These are phyloP conservation scores for Piper betle DNA, from an alignment of 164 flowering plant genomes.

Conservation along the genomic window DNA sequence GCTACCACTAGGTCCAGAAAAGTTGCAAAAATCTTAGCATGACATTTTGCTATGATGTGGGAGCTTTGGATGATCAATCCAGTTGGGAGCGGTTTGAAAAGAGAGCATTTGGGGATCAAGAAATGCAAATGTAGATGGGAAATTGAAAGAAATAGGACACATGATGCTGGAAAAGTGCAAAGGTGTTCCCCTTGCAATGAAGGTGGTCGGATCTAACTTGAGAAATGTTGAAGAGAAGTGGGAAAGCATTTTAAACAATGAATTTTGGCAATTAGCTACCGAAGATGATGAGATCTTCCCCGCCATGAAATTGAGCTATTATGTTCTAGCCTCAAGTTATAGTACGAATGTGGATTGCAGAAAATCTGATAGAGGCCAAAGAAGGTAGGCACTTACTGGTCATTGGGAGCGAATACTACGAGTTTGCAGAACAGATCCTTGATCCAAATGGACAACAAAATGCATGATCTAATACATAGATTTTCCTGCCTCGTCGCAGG, in stretches of 20 bases:
- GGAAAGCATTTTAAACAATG: constrained; percentile 2
- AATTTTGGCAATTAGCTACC: constrained; percentile 8
- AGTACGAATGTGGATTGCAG: constrained; percentile 8
- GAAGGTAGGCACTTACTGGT: not conserved
- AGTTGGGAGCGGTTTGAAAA: constrained; percentile 6
- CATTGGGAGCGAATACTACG: not conserved
- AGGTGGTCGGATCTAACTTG: constrained; percentile 8
- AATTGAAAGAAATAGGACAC: constrained; percentile 7
- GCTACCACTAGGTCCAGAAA: constrained; percentile 9
- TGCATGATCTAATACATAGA: not conserved
- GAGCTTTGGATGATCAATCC: not conserved
- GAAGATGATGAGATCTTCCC: not conserved
- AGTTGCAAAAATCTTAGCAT: constrained; percentile 5
- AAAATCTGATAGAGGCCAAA: not conserved
- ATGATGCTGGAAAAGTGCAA: constrained; percentile 12
- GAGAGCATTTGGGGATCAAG: constrained; percentile 1
- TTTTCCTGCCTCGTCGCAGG: not conserved
- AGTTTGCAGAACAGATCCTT: not conserved
- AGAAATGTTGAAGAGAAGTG: constrained; percentile 2
- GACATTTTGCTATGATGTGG: not conserved
- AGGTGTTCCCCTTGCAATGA: constrained; percentile 9
- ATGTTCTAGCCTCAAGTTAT: constrained; percentile 5
- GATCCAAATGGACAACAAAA: not conserved
- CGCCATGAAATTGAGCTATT: constrained; percentile 7
- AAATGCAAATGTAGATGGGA: not conserved